These are phyloP conservation scores for Penicillium desertorum DNA, from an alignment of 495 filamentous ascomycete species.

Conservation along the genomic window DNA sequence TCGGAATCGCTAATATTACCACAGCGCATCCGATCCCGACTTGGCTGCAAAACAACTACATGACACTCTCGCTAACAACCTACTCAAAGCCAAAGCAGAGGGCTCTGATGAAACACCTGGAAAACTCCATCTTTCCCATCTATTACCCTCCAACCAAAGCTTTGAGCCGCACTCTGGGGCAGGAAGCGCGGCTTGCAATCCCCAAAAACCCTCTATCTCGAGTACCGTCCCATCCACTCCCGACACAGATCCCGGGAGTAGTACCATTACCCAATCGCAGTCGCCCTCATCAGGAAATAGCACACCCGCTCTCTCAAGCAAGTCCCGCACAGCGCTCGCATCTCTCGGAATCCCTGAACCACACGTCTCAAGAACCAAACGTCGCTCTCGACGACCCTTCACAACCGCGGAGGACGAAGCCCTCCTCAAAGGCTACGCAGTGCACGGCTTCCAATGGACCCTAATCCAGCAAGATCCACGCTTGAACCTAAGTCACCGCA, in stretches of 20 bases:
- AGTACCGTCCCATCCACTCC: slow-evolving; percentile 26
- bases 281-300: slow-evolving; percentile 17
- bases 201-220: slow-evolving; percentile 22
- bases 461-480: slow-evolving; percentile 70
- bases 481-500: slow-evolving; percentile 63
- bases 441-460: slow-evolving; percentile 79
- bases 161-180: slow-evolving; percentile 17
- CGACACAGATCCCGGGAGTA: slow-evolving; percentile 16
- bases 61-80: slow-evolving; percentile 40
- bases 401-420: slow-evolving; percentile 73
- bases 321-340: slow-evolving; percentile 34
- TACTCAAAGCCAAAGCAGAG: slow-evolving; percentile 37
- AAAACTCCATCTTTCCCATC: slow-evolving; percentile 28
- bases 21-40: slow-evolving; percentile 43
- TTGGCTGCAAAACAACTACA: slow-evolving; percentile 48
- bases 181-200: slow-evolving; percentile 14
- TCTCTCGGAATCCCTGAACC: slow-evolving; percentile 42
- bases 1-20: slow-evolving; percentile 13
- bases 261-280: slow-evolving; percentile 1
- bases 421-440: slow-evolving; percentile 70
- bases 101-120: slow-evolving; percentile 24
- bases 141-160: slow-evolving; percentile 13
- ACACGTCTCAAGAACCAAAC: slow-evolving; percentile 38
- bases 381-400: slow-evolving; percentile 58
- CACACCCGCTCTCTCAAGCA: slow-evolving; percentile 24